Conservation (phyloP, 768 basidiomycete genomes). For the Neoboletus brunneissimus region DNA sequence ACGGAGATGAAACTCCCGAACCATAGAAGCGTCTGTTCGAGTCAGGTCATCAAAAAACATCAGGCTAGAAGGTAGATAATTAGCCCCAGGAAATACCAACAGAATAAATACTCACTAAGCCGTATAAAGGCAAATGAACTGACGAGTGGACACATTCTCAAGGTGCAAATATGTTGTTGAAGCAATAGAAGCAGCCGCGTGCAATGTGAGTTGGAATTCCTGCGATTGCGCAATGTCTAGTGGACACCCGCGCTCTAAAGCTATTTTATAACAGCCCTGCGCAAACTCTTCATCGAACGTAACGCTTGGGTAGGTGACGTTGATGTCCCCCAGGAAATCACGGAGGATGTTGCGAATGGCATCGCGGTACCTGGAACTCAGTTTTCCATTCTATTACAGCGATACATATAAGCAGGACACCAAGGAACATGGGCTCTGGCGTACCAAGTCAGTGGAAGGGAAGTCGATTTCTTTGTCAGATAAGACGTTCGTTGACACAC, state of each 20-base stretch:
- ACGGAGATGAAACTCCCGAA: slow-evolving; percentile 3
- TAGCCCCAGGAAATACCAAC: not conserved
- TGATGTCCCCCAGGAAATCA: slow-evolving; percentile 1
- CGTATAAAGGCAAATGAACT: slow-evolving; percentile 5
- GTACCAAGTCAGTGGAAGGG: not conserved
- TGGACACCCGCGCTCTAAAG: slow-evolving; percentile 1
- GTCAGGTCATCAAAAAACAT: slow-evolving; percentile 6
- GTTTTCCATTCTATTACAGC: not conserved
- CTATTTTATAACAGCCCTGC: not conserved
- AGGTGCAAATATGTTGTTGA: slow-evolving; percentile 3
- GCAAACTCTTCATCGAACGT: slow-evolving; percentile 3
- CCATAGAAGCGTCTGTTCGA: not conserved
- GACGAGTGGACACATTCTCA: not conserved
- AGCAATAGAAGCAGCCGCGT: not conserved
- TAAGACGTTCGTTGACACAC: not conserved
- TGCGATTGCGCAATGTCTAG: not conserved
- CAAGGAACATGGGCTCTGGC: not conserved
- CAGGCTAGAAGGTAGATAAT: not conserved
- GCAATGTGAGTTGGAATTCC: slow-evolving; percentile 4
- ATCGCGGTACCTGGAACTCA: not conserved
- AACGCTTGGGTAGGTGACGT: slow-evolving; percentile 1
- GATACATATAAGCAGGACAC: not conserved
- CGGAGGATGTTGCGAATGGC: slow-evolving; percentile 3
- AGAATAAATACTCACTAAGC: not conserved
- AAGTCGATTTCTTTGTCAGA: not conserved